Conservation (phyloP, 345 rosid species). For the Garcia nutans region DNA sequence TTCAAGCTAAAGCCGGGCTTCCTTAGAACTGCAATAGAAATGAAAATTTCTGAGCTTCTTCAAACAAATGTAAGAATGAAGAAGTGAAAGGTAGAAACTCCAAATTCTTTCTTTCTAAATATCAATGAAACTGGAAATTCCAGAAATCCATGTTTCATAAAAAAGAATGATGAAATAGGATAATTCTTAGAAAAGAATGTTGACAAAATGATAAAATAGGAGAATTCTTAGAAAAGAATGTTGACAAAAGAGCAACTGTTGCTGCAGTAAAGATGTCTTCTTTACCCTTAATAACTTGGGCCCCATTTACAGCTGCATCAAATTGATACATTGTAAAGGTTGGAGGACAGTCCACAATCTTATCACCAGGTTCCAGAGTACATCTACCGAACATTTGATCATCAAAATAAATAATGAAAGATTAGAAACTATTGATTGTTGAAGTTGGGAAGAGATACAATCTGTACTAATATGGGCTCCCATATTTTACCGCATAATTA, state of each 20-base stretch:
- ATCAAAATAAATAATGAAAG: neutral
- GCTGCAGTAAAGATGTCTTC: neutral
- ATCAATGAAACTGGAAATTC: neutral
- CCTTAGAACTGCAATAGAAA: slow-evolving; percentile 56
- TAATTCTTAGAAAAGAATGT: too few relatives aligned
- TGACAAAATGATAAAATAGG: neutral
- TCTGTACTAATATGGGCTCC: neutral
- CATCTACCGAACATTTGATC: slow-evolving; percentile 47
- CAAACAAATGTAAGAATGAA: neutral
- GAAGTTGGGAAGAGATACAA: neutral
- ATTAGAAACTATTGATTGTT: neutral
- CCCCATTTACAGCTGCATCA: slow-evolving; percentile 93
- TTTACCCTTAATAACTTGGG: slow-evolving; percentile 75
- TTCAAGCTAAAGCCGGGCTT: slow-evolving; percentile 86
- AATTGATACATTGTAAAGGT: slow-evolving; percentile 97
- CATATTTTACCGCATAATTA: slow-evolving; percentile 81
- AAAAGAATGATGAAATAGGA: neutral
- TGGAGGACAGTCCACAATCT: slow-evolving; percentile 94
- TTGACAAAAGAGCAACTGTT: neutral
- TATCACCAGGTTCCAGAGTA: slow-evolving; percentile 94
- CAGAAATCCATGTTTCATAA: neutral
- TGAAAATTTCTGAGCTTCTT: neutral
- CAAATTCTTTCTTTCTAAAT: neutral
- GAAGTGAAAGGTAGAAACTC: neutral
- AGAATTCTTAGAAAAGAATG: slow-evolving; percentile 1